These are phyloP conservation scores for Leishmania guyanensis DNA, from an alignment of 208 protist genomes.

Conservation along the genomic window DNA sequence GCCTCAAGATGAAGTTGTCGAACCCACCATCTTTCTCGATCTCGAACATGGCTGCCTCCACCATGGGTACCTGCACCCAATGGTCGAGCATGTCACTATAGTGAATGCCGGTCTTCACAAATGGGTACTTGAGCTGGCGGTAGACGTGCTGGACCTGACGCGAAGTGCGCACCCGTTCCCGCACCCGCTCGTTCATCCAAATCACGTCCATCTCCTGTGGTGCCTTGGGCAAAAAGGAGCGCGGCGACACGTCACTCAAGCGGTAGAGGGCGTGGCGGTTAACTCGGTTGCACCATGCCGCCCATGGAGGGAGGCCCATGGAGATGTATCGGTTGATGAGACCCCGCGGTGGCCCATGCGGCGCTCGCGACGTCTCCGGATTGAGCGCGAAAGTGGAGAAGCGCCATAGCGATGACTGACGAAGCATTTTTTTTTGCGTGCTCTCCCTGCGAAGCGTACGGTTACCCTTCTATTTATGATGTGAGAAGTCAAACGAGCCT, in stretches of 20 bases:
- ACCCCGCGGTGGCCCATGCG: conserved; percentile 84
- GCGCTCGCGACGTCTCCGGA: conserved; percentile 79
- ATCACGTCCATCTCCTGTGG: conserved; percentile 92
- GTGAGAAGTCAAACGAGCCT: not conserved
- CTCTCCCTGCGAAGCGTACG: not conserved
- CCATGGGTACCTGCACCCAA: conserved; percentile 93
- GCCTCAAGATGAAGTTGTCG: conserved; percentile 91
- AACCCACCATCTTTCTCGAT: conserved; percentile 90
- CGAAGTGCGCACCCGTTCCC: conserved; percentile 87
- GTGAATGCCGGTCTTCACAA: conserved; percentile 89
- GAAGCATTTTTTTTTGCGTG: conserved; percentile 20
- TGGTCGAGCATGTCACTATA: conserved; percentile 87
- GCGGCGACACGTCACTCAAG: conserved; percentile 80
- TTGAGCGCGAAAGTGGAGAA: conserved; percentile 87
- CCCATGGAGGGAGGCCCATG: conserved; percentile 91
- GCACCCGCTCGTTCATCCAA: conserved; percentile 91
- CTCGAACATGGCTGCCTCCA: conserved; percentile 88
- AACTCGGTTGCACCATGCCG: conserved; percentile 88
- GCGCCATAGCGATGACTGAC: conserved; percentile 21
- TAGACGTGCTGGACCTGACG: conserved; percentile 89
- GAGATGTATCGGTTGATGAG: conserved; percentile 90
- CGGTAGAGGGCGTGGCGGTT: conserved; percentile 87
- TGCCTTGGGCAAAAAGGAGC: conserved; percentile 71
- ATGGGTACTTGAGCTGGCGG: conserved; percentile 90
- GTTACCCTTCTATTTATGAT: not conserved